Base-by-base conservation (phyloP, 345 rosid genomes). In the Excoecaria cochinchinensis region DNA sequence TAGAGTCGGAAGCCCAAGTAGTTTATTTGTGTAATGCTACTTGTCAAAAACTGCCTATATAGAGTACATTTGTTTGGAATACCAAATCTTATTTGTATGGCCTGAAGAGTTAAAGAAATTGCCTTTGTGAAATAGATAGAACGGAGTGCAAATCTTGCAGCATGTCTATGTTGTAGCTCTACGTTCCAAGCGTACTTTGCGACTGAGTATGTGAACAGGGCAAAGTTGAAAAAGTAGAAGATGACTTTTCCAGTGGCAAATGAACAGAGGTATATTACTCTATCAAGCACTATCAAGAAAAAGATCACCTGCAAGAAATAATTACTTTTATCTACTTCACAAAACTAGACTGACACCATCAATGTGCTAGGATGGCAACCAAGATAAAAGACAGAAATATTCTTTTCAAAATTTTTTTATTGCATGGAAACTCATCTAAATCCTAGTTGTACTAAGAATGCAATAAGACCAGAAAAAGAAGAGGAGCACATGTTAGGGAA, bases 281-380 rank as follows among this genome's bases (percentile, higher is more conserved):
- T 86, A 68, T 85, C 86, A 2, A 85, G 84, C 60, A 85, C 86
- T 17, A 85, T 85, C 75, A 85, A 73, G 81, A 85, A 85, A 72
- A 85, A 85, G 38, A 85, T 75, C n/a, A 83, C 84, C 88, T 82
- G 86, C 84, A 80, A 71, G 38, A 77, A 47, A 51, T 67, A 60
- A 74, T 7, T 24, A 59, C 31, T 48, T 16, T 67, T 21, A 46
- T n/a, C 1, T 63, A 39, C 55, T 70, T 77, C 55, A 70, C 47
- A 53, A 77, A 59, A 52, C n/a, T 25, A 69, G 53, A 8, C 4
- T 40, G 52, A 42, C 51, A 52, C 14, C 16, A 59, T 38, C 38
- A 13, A 50, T 14, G 52, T 17, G 7, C 59, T 10, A 48, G 61
- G 38, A 46, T 66, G 62, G n/a, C 40, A 50, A 62, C 38, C 22